phyloP scores from a whole-genome alignment of 2,329 filamentous ascomycete genomes.

The Cytospora mali region DNA sequence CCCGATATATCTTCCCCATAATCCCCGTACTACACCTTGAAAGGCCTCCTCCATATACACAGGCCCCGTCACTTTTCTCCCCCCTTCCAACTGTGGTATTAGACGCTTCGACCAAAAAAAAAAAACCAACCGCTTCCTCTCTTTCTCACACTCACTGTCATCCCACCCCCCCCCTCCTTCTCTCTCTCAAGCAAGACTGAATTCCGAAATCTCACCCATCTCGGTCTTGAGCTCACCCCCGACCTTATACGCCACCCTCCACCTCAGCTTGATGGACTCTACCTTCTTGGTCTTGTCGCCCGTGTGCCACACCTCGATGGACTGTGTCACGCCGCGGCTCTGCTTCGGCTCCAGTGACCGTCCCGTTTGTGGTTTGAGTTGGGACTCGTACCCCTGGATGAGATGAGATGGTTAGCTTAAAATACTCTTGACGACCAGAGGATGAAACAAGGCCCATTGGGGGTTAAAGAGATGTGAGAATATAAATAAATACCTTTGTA shows the following conservation, averaged over 20 bases:
- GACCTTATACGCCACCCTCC: constrained; percentile 80
- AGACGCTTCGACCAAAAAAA: no score
- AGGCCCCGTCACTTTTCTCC: no score
- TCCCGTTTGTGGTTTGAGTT: constrained; percentile 83
- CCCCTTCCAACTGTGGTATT: no score
- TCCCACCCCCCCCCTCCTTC: no score
- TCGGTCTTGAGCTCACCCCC: constrained; percentile 70
- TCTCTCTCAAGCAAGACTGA: constrained; percentile 65
- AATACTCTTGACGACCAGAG: not conserved
- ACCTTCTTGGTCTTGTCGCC: constrained; percentile 71
- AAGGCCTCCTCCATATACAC: no score
- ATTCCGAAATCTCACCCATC: constrained; percentile 80
- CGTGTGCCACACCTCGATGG: constrained; percentile 74
- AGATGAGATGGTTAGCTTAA: not conserved
- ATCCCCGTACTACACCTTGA: constrained; percentile 7
- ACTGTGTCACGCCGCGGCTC: constrained; percentile 76
- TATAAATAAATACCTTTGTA: constrained; percentile 85
- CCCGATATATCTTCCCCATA: constrained; percentile 1
- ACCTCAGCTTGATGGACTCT: constrained; percentile 82
- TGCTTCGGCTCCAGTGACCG: constrained; percentile 74
- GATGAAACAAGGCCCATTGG: no score
- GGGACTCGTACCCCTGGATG: constrained; percentile 74
- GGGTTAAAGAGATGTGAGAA: not conserved
- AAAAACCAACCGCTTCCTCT: no score
- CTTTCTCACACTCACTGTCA: not conserved